These are phyloP conservation scores for Acacia crassicarpa DNA, from an alignment of 306 rosid species.

Conservation along the genomic window DNA sequence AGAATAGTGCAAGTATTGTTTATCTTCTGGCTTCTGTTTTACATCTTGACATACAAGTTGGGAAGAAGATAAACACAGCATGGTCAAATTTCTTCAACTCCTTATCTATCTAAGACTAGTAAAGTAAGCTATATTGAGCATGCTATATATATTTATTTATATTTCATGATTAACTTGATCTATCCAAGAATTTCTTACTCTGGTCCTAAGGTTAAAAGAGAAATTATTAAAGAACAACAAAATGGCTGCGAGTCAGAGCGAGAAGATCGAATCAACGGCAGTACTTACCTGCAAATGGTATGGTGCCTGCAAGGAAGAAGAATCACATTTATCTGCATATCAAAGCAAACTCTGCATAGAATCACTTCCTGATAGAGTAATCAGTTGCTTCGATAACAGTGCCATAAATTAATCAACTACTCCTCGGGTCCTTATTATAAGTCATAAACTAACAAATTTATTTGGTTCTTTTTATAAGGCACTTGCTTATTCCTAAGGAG, in stretches of 20 bases:
- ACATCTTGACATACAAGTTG: not conserved
- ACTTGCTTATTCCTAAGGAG: too few species aligned
- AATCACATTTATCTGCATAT: constrained; percentile 54
- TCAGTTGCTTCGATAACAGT: not conserved
- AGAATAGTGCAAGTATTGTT: not conserved
- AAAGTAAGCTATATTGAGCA: not conserved
- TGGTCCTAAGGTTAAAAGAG: not conserved
- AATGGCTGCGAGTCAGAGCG: not conserved
- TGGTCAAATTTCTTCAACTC: not conserved
- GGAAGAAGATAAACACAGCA: not conserved
- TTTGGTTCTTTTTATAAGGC: too few species aligned
- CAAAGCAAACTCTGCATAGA: constrained; percentile 72
- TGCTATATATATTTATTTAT: too few species aligned
- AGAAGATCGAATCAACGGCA: not conserved
- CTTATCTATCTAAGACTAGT: not conserved
- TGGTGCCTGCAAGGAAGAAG: constrained; percentile 75
- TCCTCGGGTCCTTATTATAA: too few species aligned
- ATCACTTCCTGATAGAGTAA: constrained; percentile 56
- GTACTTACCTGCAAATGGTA: constrained; percentile 45
- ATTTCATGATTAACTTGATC: not conserved
- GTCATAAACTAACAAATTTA: too few species aligned
- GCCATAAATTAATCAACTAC: not conserved
- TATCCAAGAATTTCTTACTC: not conserved
- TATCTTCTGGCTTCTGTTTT: not conserved
- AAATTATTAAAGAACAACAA: not conserved